A percentile compares a stretch with the other conserved stretches of the same genome.
Conservation (phyloP, 495 filamentous ascomycete genomes). For the Aspergillus sparsus region DNA sequence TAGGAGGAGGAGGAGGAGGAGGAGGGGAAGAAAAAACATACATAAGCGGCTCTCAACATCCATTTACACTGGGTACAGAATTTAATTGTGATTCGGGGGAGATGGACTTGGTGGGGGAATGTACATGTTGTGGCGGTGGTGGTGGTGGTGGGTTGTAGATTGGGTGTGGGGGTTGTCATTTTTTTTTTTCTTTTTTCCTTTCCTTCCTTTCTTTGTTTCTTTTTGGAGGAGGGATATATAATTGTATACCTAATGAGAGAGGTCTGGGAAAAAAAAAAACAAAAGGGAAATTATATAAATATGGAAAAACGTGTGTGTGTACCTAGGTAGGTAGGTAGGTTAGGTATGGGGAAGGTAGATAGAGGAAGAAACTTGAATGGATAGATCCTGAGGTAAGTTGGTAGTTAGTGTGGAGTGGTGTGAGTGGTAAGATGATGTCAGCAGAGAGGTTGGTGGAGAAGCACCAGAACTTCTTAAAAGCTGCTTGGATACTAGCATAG, state of each 20-base stretch:
- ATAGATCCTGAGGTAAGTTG: neutral
- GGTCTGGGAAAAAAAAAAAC: neutral
- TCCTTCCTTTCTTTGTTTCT: neutral
- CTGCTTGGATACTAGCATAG: neutral
- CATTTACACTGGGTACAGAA: conserved; percentile 90
- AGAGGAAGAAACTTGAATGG: no score
- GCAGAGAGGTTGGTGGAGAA: neutral
- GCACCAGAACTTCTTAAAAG: neutral
- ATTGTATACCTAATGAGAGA: neutral
- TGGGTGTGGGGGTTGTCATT: neutral
- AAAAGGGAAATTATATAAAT: neutral
- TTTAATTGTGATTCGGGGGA: conserved; percentile 70
- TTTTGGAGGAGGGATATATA: neutral
- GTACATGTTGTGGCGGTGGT: conserved; percentile 25
- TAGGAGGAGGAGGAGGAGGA: conserved; percentile 15
- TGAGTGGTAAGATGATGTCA: neutral
- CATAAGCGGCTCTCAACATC: conserved; percentile 84
- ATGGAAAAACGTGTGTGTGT: neutral
- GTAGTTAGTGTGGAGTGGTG: neutral
- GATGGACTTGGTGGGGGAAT: conserved; percentile 29
- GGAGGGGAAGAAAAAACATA: conserved; percentile 43
- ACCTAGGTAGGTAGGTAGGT: conserved; percentile 4
- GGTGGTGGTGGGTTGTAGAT: neutral
- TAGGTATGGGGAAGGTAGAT: neutral
- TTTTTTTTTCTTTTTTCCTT: neutral